Percentiles rank a stretch among this genome's conserved stretches.
These are phyloP conservation scores for Trichophyton schoenleinii DNA, from an alignment of 2,329 filamentous ascomycete genomes.

Conservation along the genomic window DNA sequence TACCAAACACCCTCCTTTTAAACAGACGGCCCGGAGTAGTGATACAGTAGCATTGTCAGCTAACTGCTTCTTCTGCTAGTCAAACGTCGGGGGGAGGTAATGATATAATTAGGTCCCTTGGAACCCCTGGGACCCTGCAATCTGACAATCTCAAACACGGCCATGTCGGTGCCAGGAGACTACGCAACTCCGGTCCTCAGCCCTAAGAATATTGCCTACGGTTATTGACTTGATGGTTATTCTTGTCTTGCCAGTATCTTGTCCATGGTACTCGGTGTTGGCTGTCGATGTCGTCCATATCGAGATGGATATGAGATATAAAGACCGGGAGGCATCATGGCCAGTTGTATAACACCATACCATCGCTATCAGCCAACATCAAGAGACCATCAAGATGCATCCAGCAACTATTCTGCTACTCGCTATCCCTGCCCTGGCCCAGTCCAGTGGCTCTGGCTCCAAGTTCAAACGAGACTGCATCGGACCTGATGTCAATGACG, in stretches of 20 bases:
- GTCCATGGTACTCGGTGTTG: neutral
- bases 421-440: neutral
- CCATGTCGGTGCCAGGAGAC: neutral
- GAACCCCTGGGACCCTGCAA: neutral
- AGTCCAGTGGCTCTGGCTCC: neutral
- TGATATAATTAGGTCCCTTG: neutral
- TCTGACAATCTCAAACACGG: neutral
- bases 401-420: neutral
- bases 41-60: neutral
- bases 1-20: too few relatives aligned
- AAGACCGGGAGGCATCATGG: neutral
- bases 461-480: slow-evolving; percentile 8
- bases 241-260: neutral
- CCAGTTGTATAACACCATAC: too few relatives aligned
- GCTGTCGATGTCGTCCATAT: neutral
- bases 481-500: slow-evolving; percentile 21
- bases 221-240: neutral
- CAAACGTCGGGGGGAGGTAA: too few relatives aligned
- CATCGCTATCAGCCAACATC: too few relatives aligned
- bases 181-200: neutral
- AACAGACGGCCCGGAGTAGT: neutral
- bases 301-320: neutral
- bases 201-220: neutral
- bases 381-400: too few relatives aligned
- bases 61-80: too few relatives aligned